Evolutionary conservation across 2,329 filamentous ascomycete genomes (phyloP), one percentile per base, ranked within the genome.

Genomic region (Colletotrichum somersetense): DNA sequence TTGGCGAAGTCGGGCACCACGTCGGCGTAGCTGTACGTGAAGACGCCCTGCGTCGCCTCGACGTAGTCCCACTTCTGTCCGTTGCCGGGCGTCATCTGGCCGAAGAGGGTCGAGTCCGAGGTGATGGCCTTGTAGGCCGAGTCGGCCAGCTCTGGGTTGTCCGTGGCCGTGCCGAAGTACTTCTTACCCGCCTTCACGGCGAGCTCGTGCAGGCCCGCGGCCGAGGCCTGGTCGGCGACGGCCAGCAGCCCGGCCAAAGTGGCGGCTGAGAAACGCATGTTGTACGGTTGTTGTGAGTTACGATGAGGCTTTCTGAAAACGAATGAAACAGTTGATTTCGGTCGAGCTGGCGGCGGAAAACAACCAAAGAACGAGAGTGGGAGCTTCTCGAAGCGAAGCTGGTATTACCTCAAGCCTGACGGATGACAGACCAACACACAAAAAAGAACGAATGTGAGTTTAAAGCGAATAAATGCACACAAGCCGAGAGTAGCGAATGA

Each of bases 131-230:
- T 80, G 78, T 92, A 93, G 38, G 84, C 76, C 14, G 80, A 77
- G 79, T 92, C 88, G 56, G 81, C 83, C 46, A 89, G 79, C 74
- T 88, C 85, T 3, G 78, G 77, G 69, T 91, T 90, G 77, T 92
- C 88, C 50, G 89, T 89, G 1, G 90, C 89, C 0, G 89, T 89
- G 67, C 91, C 91, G 67, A 91, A 92, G 81, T 91, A 92, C 73
- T 85, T 53, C 53, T 76, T 76, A 12, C 77, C 78, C 6, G 73
- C 74, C 48, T 74, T 75, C 3, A 75, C 67, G 53, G 78, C 77
- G 30, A 76, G 76, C 23, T 73, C 72, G 50, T 78, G 67, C 7
- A 67, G 83, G 23, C 84, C 82, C 50, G 75, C 80, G 26, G 50
- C 50, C 5, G 77, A 74, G 35, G n/a, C 46, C 48, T 50, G n/a